phyloP scores from a whole-genome alignment of 2,329 filamentous ascomycete species.

The Aspergillus bombycis region DNA sequence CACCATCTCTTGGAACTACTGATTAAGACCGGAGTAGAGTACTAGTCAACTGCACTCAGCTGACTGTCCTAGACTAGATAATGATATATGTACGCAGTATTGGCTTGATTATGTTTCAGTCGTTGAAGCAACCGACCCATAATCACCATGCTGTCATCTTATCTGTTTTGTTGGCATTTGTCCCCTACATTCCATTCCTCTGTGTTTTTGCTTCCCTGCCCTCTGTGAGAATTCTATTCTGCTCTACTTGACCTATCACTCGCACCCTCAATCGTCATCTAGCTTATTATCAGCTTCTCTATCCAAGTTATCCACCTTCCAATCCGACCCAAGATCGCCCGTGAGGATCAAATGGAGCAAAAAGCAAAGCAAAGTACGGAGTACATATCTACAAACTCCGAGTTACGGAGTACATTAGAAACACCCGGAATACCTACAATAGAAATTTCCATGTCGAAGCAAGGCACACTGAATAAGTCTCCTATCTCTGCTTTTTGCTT shows the following conservation, averaged over 20 bases:
- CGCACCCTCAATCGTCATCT: too few relatives aligned
- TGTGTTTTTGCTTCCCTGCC: background rate
- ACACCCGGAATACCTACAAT: too few relatives aligned
- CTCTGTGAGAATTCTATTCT: background rate
- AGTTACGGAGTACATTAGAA: too few relatives aligned
- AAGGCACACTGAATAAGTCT: background rate
- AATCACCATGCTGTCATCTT: background rate
- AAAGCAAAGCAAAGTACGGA: background rate
- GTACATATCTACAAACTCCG: too few relatives aligned
- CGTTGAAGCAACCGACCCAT: background rate
- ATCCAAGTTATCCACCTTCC: background rate
- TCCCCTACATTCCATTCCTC: background rate
- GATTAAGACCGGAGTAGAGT: background rate
- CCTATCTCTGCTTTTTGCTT: background rate
- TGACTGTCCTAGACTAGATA: background rate
- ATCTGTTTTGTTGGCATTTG: background rate
- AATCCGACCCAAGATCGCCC: background rate
- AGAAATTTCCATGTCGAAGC: background rate
- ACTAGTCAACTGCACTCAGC: background rate
- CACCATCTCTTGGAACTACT: background rate
- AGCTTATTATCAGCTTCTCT: too few relatives aligned
- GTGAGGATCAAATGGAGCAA: background rate
- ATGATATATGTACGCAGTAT: background rate
- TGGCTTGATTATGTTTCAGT: background rate
- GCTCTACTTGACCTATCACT: background rate